Evolutionary conservation across 257 asterid genomes (phyloP).

Genomic region (Cordia subcordata): DNA sequence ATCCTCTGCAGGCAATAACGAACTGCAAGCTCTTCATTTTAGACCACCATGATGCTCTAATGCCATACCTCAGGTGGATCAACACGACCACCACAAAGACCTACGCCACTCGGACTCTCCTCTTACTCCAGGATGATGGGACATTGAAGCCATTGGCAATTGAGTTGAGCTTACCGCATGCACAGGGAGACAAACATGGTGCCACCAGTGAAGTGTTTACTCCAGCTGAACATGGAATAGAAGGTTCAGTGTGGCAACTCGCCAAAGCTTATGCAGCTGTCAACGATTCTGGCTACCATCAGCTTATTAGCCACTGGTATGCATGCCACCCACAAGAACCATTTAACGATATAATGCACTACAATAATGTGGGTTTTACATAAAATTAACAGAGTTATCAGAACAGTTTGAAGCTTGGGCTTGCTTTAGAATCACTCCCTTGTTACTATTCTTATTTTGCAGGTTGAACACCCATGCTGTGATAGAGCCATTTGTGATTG

Average conservation of each 20-base stretch:
- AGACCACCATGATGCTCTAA: conserved; percentile 80
- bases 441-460: conserved; percentile 15
- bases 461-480: conserved; percentile 93
- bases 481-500: conserved; percentile 91
- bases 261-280: conserved; percentile 92
- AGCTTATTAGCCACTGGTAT: conserved; percentile 93
- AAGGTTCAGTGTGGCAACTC: conserved; percentile 76
- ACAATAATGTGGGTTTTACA: no score
- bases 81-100: conserved; percentile 65
- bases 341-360: no score
- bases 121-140: conserved; percentile 68
- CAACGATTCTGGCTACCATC: conserved; percentile 90
- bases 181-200: conserved; percentile 54
- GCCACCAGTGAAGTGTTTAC: conserved; percentile 62
- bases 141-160: conserved; percentile 85
- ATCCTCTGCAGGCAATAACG: conserved; percentile 43
- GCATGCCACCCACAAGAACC: not conserved
- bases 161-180: conserved; percentile 79
- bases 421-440: not conserved
- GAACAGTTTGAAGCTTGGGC: not conserved
- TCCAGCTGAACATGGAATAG: conserved; percentile 59
- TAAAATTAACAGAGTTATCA: not conserved
- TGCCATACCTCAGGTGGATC: conserved; percentile 72
- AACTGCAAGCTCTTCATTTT: conserved; percentile 55
- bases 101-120: conserved; percentile 78